Base-by-base conservation (phyloP, 306 rosid genomes). In the Cucurbita pepo region DNA sequence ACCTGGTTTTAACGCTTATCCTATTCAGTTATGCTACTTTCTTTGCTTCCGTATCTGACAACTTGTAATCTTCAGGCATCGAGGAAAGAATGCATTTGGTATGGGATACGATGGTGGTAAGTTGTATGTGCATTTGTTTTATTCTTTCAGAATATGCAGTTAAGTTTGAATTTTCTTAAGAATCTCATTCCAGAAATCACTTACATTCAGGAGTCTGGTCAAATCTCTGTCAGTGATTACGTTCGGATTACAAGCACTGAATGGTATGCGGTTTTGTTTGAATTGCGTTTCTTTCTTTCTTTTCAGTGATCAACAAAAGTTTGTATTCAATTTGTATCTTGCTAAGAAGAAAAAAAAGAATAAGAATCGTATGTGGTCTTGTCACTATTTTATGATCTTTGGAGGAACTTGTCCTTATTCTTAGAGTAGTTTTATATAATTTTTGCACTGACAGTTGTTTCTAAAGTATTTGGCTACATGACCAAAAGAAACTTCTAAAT, bases 51-150 rank as follows among this genome's bases (percentile, higher is more conserved):
- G 16, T 66, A 74, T 64, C 77, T 48, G 55, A 22, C 71, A 74
- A 82, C 55, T 77, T 47, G 74, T 64, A 77, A 80, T 73, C 71
- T 80, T 71, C 76, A 93, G 97, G 98, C 54, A 85, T 93, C 45
- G 97, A 90, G 87, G 97, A 93, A 83, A 87, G 98, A 81, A 93
- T 93, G 98, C 98, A 90, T 77, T 47, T 93, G 67, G 88, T 90
- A 45, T 93, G 97, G 98, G 88, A 90, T 83, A 90, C 83, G 34
- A 85, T 93, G 96, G 97, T 93, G 96, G 98, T 93, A 85, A 87
- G 86, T 57, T 78, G 74, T 82, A 48, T 44, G 37, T 65, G 48
- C 75, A 75, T 76, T 55, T 53, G 38, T 64, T 62, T 71, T 18
- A 13, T 58, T 69, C 73, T 64, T 69, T 75, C 51, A 77, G 62